Evolutionary conservation across 2,329 filamentous ascomycete species (phyloP).

Genomic region (Ceratocystiopsis brevicomis): DNA sequence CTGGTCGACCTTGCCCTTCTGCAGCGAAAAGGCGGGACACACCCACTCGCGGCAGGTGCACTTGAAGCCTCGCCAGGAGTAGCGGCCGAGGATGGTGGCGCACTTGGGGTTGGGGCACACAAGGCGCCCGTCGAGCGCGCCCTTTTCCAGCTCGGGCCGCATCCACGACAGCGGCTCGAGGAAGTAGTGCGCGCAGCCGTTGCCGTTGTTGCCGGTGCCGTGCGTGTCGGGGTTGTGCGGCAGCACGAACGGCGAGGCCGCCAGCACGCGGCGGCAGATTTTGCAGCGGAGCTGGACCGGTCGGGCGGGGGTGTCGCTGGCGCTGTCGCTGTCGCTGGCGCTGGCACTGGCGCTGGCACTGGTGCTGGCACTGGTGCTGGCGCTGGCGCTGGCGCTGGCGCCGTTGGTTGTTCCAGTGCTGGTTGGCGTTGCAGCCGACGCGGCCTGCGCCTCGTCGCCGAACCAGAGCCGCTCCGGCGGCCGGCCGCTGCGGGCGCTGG

Average conservation of each 20-base stretch:
- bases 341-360: neutral
- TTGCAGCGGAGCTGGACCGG: constrained; percentile 58
- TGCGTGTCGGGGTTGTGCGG: constrained; percentile 28
- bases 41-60: constrained; percentile 87
- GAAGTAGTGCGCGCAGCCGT: constrained; percentile 65
- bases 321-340: too few relatives aligned
- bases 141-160: constrained; percentile 62
- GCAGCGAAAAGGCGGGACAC: constrained; percentile 73
- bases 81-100: constrained; percentile 69
- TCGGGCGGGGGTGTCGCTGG: constrained; percentile 1
- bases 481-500: constrained; percentile 49
- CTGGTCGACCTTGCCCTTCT: constrained; percentile 68
- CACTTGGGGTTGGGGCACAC: constrained; percentile 67
- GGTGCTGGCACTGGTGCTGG: constrained; percentile 8
- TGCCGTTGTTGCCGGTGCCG: constrained; percentile 4
- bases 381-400: constrained; percentile 7
- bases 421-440: neutral
- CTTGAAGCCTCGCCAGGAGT: constrained; percentile 87
- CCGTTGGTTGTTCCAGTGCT: too few relatives aligned
- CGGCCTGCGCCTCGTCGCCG: constrained; percentile 45
- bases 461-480: constrained; percentile 74
- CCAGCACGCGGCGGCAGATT: constrained; percentile 59
- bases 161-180: constrained; percentile 92
- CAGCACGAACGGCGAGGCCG: constrained; percentile 41
- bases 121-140: constrained; percentile 65